Base-by-base conservation (phyloP, 495 filamentous ascomycete genomes). In the Lichina pygmaea region DNA sequence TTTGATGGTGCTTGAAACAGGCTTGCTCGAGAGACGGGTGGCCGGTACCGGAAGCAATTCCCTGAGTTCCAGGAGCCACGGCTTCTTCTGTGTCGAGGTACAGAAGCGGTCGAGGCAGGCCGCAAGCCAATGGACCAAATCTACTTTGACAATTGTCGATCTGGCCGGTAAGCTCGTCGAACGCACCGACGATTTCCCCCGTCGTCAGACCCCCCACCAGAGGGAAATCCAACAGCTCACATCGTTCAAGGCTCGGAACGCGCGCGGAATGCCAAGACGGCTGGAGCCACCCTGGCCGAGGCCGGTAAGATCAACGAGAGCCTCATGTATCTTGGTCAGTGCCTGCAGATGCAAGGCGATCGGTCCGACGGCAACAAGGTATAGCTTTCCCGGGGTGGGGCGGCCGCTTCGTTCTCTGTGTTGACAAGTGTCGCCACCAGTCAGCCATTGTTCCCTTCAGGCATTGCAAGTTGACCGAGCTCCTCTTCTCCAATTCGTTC, bases 251-350 rank as follows among this genome's bases (percentile, higher is more conserved):
- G 75, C 8, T 94, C 89, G 46, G 89, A 97, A 59, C 77, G 89
- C 46, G 86, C 86, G 16, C 68, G 84, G 52, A 83, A 84, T 46
- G 85, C 91, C 11, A 93, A 93, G 62, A 94, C 91, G 15, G 78
- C 82, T 0, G 86, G 89, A 15, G 75, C 83, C 0, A 93, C 86
- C 0, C 70, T 97, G 3, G 85, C 78, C 0, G 89, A 97, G 59
- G 91, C 89, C 16, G 91, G 89, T 13, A 93, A 93, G 58, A 97
- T 97, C 53, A 97, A 97, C 55, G 85, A 93, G 56, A 85, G 77
- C 53, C 60, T 97, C 54, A 97, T 97, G 91, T 94, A 93, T 58
- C 72, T 97, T 1, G 89, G 89, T 0, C 91, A 95, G 56, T 95
- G 91, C 56, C 65, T 97, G 51, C 89, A 97, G 57, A 82, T 93